Base-by-base conservation (phyloP, 2,329 filamentous ascomycete genomes). In the Stagonosporopsis tanaceti region DNA sequence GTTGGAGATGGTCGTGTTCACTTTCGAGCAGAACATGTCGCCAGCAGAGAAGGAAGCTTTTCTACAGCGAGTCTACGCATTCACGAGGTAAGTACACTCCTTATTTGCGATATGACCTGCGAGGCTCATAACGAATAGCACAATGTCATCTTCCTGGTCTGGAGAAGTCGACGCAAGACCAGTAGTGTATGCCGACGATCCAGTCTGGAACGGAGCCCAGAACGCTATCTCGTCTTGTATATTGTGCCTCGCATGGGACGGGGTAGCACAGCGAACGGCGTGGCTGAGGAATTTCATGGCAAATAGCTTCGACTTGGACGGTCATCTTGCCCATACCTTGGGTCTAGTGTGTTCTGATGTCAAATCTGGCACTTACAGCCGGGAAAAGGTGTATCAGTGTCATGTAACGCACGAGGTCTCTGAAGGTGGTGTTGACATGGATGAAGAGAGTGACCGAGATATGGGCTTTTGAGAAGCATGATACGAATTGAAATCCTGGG, bases 211-310 rank as follows among this genome's bases (percentile, higher is more conserved):
- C 1, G 5, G 28, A 4, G 9, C 37, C 4, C 24, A 48, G 3
- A 30, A 12, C 6, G 7, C 14, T 2, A 30, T n/a, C 9, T n/a
- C 40, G 2, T 30, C 12, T 6, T 55, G 41, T 35, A 11, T 56
- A 2, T n/a, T 55, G 6, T 34, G 47, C 7, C 25, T 59, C 24
- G 46, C 50, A 9, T 59, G 57, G 57, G 46, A 54, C 8, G 51
- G 57, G 5, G 15, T 9, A 12, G 45, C 15, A 9, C 57, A 59
- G 30, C 57, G 57, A 9, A 7, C 12, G 24, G 51, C 42, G 5
- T 59, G 57, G 57, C 9, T 59, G 7, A 34, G 35, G 6, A 55
- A 51, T 30, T 59, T 59, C 20, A 27, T 56, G 20, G 35, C 51
- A n/a, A 20, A 50, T 7, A 34, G 22, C n/a, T 59, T 50, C 15